Base-by-base conservation (phyloP, 2,329 filamentous ascomycete species). In the Fusarium caatingaense region DNA sequence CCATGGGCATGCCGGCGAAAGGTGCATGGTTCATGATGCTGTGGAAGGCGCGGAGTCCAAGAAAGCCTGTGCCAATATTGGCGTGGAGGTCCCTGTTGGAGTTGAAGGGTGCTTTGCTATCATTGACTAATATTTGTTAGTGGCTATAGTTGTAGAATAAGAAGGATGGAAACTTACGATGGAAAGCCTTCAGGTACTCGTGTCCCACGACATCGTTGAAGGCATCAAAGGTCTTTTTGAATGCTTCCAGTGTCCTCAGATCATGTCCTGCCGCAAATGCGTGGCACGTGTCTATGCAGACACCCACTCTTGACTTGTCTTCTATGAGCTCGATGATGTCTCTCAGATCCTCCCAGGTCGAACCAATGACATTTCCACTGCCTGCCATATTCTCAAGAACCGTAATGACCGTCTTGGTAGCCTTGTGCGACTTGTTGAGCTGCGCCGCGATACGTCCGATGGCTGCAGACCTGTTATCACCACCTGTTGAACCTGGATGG, bases 271-370 rank as follows among this genome's bases (percentile, higher is more conserved):
- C 94, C 0, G 95, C 95, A 79, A 98, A 98, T 62, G 94, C 90
- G 80, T 99, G 96, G 81, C 96, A 99, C 0, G 96, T 99, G 78
- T 99, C 96, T 60, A 99, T 89, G 80, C 96, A 99, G 20, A 99
- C 94, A 47, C 95, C 96, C 3, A 99, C 91, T 32, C 96, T 89
- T 45, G 84, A 79, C 82, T 97, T 97, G 78, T 97, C 89, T 23
- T 94, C 87, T 25, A 98, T 88, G 11, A 89, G 84, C 16, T 86
- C 86, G 72, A 99, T 97, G 69, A 98, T 93, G 75, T 94, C 92
- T 15, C 91, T 86, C 48, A 99, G 86, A 74, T 99, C 95, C 77
- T 94, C 90, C 78, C 97, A 97, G 2, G 87, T 90, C 18, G 89
- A 91, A 30, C 96, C 96, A 54, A 99, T 89, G 7, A 97, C 91